Percentiles rank a stretch among this genome's conserved stretches.
These are phyloP conservation scores for Taphrina confusa DNA, from an alignment of 1,139 yeast species.

Conservation along the genomic window DNA sequence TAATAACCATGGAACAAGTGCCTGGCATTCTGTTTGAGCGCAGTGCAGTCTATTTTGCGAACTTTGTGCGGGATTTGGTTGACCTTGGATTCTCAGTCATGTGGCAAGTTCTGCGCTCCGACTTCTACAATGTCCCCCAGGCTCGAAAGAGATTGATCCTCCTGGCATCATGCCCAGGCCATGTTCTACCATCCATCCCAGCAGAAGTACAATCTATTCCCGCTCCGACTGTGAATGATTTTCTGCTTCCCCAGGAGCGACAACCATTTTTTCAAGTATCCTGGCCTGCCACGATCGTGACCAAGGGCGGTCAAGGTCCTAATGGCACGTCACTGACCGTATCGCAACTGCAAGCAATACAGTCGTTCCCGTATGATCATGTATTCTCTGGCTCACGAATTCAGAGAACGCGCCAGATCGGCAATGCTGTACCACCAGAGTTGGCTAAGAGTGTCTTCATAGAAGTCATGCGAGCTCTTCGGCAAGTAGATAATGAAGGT, in stretches of 20 bases:
- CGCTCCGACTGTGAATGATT: background rate
- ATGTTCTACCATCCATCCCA: background rate
- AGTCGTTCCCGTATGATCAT: background rate
- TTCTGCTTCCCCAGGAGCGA: background rate
- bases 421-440: constrained; percentile 2
- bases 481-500: background rate
- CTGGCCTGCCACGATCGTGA: background rate
- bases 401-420: background rate
- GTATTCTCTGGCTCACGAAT: background rate
- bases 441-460: background rate
- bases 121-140: background rate
- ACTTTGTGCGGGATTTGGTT: background rate
- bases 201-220: too few relatives aligned
- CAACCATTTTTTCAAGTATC: background rate
- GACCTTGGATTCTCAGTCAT: background rate
- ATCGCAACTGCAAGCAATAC: background rate
- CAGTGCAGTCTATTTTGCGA: background rate
- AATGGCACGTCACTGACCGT: background rate
- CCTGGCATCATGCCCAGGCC: background rate
- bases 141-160: background rate
- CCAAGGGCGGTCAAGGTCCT: background rate
- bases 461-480: background rate
- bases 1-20: constrained; percentile 1
- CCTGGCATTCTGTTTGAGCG: constrained; percentile 1
- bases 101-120: background rate